Conservation (phyloP, 805 yeast genomes). For the Schwanniomyces vanrijiae region DNA sequence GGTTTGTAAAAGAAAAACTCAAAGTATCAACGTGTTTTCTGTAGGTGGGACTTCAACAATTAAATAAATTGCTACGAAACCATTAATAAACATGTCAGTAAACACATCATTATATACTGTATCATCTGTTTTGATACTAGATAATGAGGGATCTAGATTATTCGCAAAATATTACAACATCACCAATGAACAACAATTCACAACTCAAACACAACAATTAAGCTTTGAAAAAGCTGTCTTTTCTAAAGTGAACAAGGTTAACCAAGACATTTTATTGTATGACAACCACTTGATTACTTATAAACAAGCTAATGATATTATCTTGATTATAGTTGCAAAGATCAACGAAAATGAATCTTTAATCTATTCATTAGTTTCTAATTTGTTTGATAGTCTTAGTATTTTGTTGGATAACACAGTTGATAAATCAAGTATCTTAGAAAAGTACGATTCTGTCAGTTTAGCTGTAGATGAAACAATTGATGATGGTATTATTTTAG, state of each 20-base stretch:
- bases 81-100: slow-evolving; percentile 31
- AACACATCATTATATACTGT: slow-evolving; percentile 76
- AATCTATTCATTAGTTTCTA: slow-evolving; percentile 71
- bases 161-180: slow-evolving; percentile 82
- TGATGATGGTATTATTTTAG: slow-evolving; percentile 91
- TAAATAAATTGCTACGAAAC: background rate
- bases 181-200: slow-evolving; percentile 30
- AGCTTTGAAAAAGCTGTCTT: slow-evolving; percentile 75
- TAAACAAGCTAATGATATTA: slow-evolving; percentile 77
- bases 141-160: slow-evolving; percentile 75
- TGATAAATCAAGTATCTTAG: slow-evolving; percentile 77
- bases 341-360: slow-evolving; percentile 84
- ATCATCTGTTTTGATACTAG: slow-evolving; percentile 77
- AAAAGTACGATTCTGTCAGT: slow-evolving; percentile 80
- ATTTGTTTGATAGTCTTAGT: slow-evolving; percentile 79
- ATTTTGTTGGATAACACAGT: slow-evolving; percentile 67
- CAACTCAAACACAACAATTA: slow-evolving; percentile 60
- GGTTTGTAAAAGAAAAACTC: background rate
- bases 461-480: slow-evolving; percentile 89
- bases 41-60: background rate
- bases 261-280: slow-evolving; percentile 76
- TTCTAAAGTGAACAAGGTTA: slow-evolving; percentile 74
- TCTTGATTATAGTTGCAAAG: slow-evolving; percentile 69
- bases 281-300: slow-evolving; percentile 83
- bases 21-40: slow-evolving; percentile 2